phyloP scores from a whole-genome alignment of 257 asterid genomes.

The Solanum tacnaense region DNA sequence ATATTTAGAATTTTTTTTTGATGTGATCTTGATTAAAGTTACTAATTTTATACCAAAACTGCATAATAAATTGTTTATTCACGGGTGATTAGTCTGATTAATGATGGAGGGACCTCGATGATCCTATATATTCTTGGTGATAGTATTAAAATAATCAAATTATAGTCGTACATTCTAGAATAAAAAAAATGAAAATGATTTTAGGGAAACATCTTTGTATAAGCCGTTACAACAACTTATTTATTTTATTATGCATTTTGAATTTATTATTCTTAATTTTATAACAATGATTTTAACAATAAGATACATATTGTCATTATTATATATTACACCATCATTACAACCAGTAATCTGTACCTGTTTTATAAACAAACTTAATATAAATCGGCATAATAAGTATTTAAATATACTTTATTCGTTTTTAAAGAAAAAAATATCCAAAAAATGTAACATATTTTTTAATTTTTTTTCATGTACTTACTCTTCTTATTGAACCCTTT shows the following conservation, averaged over 20 bases:
- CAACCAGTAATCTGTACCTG: neutral
- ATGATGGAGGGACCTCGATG: neutral
- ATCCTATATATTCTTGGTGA: neutral
- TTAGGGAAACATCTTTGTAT: too few relatives aligned
- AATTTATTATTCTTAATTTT: too few relatives aligned
- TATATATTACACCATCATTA: neutral
- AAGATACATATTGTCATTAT: neutral
- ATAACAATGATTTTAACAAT: too few relatives aligned
- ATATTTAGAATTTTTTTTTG: rapidly evolving
- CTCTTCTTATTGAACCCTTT: neutral
- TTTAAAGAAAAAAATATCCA: neutral
- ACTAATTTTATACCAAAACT: neutral
- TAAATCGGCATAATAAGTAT: neutral
- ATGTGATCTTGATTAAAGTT: neutral
- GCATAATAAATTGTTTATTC: too few relatives aligned
- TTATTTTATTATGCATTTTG: neutral
- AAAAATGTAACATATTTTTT: neutral
- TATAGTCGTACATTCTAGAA: neutral
- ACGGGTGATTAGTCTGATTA: neutral
- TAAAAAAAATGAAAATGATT: rapidly evolving
- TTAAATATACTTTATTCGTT: neutral
- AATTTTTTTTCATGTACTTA: neutral
- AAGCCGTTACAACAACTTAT: neutral
- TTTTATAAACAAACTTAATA: neutral
- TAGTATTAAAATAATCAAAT: neutral